Evolutionary conservation across 1,284 basidiomycete genomes (phyloP).

Genomic region (Bjerkandera adusta): DNA sequence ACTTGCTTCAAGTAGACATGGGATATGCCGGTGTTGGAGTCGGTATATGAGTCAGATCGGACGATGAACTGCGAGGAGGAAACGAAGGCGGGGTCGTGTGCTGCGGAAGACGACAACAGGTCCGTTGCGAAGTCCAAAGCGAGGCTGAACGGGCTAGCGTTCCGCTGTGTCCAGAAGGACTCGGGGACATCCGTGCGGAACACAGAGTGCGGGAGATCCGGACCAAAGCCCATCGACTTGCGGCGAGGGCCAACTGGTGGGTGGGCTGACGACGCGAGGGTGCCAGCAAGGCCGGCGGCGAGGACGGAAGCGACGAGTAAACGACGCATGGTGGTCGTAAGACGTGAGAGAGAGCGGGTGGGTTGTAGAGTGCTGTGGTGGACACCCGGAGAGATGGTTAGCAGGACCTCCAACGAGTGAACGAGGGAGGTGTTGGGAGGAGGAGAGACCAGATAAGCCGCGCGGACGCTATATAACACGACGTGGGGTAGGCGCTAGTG

Average conservation of each 20-base stretch:
- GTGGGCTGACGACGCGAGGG: conserved; percentile 21
- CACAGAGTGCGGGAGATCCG: conserved; percentile 67
- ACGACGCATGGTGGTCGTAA: conserved; percentile 25
- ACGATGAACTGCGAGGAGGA: conserved; percentile 43
- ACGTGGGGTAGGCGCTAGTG: conserved; percentile 1
- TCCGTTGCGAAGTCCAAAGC: conserved; percentile 54
- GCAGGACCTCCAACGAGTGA: conserved; percentile 6
- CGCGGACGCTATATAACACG: not conserved
- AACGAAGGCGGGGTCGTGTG: too few species aligned
- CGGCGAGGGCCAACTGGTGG: conserved; percentile 30
- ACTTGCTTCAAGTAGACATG: conserved; percentile 84
- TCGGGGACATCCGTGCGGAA: conserved; percentile 44
- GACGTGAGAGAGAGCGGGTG: not conserved
- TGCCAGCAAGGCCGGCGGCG: conserved; percentile 30
- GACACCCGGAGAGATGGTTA: not conserved
- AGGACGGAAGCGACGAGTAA: conserved; percentile 33
- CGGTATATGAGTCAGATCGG: conserved; percentile 84
- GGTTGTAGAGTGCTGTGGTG: not conserved
- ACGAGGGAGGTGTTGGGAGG: conserved; percentile 4
- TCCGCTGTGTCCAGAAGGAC: not conserved
- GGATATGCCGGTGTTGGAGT: conserved; percentile 77
- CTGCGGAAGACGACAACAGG: conserved; percentile 36
- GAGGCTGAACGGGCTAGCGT: conserved; percentile 39
- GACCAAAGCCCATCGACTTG: conserved; percentile 82
- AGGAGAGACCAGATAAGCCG: conserved; percentile 1